Base-by-base conservation (phyloP, 495 filamentous ascomycete species). In the Lasiosphaeria hispida region DNA sequence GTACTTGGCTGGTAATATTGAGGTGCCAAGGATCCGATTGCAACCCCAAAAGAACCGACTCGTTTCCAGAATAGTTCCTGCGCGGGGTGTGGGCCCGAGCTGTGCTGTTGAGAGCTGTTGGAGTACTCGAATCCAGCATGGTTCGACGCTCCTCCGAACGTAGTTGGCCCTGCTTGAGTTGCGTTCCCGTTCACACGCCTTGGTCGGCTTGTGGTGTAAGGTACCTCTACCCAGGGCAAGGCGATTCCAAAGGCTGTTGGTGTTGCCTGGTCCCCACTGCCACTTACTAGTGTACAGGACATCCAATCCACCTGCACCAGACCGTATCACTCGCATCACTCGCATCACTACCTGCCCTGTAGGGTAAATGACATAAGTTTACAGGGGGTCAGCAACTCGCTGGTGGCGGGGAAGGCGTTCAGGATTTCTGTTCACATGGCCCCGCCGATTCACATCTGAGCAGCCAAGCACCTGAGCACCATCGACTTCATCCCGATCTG, bases 1-100 rank as follows among this genome's bases (percentile, higher is more conserved):
- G 53, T 58, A 39, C 49, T 57, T 57, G 23, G 18, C 43, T 48
- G 53, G 33, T 36, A 48, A 43, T 59, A 59, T 48, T 48, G 23
- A 30, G 23, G 23, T 30, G 49, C 58, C 61, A 64, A 61, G 59
- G 48, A 64, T 60, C 62, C 59, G 43, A 55, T 48, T 56, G 51
- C 19, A n/a, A 57, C 59, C 54, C 49, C 56, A 55, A 58, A 37
- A 51, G 48, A 54, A 40, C 57, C 57, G 48, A 45, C 49, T 65
- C 62, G 53, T 58, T 65, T 63, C 65, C 60, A 68, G 62, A 65
- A 65, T 18, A 60, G 57, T 55, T 57, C 54, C 51, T 36, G 11
- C 33, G 53, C 10, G 49, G 18, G 44, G 44, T 48, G 44, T 48
- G 44, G 44, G 44, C 18, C 44, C 9, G 19, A 30, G 19, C 44